Base-by-base conservation (phyloP, 495 filamentous ascomycete species). In the Xylona heveae region DNA sequence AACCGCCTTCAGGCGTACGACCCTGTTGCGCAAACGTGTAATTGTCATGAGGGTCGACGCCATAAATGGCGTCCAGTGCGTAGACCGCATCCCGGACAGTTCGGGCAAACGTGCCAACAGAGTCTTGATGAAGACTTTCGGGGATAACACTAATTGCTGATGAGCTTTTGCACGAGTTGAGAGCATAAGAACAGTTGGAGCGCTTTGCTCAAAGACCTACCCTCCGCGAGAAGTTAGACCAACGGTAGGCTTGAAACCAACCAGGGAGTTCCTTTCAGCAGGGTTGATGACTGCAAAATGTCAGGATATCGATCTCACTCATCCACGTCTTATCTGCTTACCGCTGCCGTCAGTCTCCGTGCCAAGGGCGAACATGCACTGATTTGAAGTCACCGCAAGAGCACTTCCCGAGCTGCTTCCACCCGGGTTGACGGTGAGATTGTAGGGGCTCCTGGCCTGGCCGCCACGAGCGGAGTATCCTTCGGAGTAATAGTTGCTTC, bases 321-420 rank as follows among this genome's bases (percentile, higher is more conserved):
- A n/a, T n/a, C n/a, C n/a, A n/a, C n/a, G n/a, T n/a, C n/a, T n/a
- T n/a, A n/a, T n/a, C n/a, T 15, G 15, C 18, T 4, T 16, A 53
- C 52, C 63, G 53, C 67, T 74, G 10, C 71, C 71, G 44, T 80
- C 75, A 0, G 74, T 81, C 49, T 78, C 75, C 0, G 74, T 77
- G n/a, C 75, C 75, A 4, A 79, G 43, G 1, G 69, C 55, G 45
- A 79, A 69, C 0, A 63, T 54, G 19, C 71, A 49, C 20, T 68
- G 38, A 42, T 79, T 78, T 14, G 62, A 61, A 1, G 63, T 58
- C 8, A 81, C 71, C 13, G 63, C 65, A 4, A 57, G 61, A 7
- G 59, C 73, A 31, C 66, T 67, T 6, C 75, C 74, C 9, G 65
- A 66, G 41, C 65, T 72, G 35, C 59, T 66, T 9, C 71, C 72